Base-by-base conservation (phyloP, 768 basidiomycete genomes). In the Collybia sordida region DNA sequence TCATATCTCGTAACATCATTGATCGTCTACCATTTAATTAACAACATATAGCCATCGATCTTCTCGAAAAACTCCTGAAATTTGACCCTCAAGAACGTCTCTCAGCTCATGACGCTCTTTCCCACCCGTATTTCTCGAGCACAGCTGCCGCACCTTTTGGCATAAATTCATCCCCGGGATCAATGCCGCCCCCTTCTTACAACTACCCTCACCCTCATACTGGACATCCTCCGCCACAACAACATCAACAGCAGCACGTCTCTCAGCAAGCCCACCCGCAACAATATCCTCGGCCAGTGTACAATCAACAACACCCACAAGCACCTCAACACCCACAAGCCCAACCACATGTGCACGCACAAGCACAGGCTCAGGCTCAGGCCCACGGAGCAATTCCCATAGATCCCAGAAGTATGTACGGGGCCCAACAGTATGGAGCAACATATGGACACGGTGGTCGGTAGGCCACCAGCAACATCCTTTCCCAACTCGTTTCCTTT, bases 61-160 rank as follows among this genome's bases (percentile, higher is more conserved):
- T 98, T 2, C 85, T 99, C 38, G 97, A 98, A 67, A 85, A 87
- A 42, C 83, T 98, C 38, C 82, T 99, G 41, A 94, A 98, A 62
- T 99, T 98, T 62, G 97, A 98, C 63, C 97, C 97, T 1, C 78
- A 86, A 23, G 88, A 93, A 59, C 87, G 97, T 47, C 84, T 95
- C 40, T 90, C 93, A 11, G 96, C 96, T 21, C 85, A 86, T 8
- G 90, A 98, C 39, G 94, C 96, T 0, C 81, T 98, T 49, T 82
- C 80, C 6, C 97, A 99, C 60, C 90, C 93, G 0, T 98, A 98
- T 68, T 97, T 98, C 69, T 83, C 85, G 15, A 79, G 76, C 31
- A 71, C 80, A 4, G 69, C 72, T 28, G 64, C 69, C 23, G 63
- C 66, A 24, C 68, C 75, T 5, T 79, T 72, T 52, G 69, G 74